Conservation (phyloP, 1,284 basidiomycete species). For the Earliella scabrosa region DNA sequence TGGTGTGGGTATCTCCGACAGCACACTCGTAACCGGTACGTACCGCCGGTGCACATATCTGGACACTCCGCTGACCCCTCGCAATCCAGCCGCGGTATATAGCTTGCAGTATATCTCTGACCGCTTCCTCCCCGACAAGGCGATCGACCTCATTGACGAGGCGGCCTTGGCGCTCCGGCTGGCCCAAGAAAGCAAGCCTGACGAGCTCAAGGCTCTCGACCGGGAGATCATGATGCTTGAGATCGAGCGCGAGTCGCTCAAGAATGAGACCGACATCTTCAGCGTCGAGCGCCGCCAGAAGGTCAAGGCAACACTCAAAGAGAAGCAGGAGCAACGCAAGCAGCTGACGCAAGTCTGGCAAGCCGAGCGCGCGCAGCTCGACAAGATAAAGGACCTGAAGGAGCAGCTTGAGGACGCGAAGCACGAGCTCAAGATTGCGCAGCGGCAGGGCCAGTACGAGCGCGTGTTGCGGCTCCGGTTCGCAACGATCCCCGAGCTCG, state of each 20-base stretch:
- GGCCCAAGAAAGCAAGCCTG: conserved; percentile 90
- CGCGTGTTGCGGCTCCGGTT: conserved; percentile 83
- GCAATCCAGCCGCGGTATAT: conserved; percentile 86
- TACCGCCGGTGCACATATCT: no score
- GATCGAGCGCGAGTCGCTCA: conserved; percentile 90
- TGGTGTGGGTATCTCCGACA: conserved; percentile 89
- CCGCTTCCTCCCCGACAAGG: conserved; percentile 88
- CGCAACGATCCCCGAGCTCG: conserved; percentile 82
- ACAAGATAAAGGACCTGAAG: conserved; percentile 81
- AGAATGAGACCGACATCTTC: conserved; percentile 87
- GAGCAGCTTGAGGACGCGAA: conserved; percentile 83
- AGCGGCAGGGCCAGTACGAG: conserved; percentile 85
- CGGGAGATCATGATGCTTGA: conserved; percentile 86
- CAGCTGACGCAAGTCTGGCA: conserved; percentile 76
- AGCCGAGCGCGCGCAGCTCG: conserved; percentile 78
- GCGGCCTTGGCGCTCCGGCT: conserved; percentile 88
- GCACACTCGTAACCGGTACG: conserved; percentile 81
- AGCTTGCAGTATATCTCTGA: conserved; percentile 85
- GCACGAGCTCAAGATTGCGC: conserved; percentile 86
- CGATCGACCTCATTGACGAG: conserved; percentile 90
- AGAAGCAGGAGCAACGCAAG: conserved; percentile 65
- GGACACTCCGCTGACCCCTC: no score
- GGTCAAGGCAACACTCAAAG: conserved; percentile 67
- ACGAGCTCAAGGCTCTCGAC: conserved; percentile 83
- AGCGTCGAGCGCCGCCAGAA: conserved; percentile 72